Conservation (phyloP, 257 asterid genomes). For the Fraxinus americana region DNA sequence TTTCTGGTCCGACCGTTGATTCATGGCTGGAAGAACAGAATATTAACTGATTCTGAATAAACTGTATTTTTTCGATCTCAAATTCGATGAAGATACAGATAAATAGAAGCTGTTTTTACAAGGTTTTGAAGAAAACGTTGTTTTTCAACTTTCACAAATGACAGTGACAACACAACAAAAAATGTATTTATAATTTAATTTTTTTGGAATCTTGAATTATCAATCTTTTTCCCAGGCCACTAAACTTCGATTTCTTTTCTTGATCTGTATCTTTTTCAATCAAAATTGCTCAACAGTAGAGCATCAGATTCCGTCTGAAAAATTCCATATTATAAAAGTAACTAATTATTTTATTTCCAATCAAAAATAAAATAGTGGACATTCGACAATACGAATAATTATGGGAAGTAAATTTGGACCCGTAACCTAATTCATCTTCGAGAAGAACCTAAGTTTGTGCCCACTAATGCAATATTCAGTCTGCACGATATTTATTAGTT, state of each 20-base stretch:
- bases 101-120: neutral
- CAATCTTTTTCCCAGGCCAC: conserved; percentile 27
- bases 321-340: conserved; percentile 11
- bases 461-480: conserved; percentile 4
- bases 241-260: conserved; percentile 30
- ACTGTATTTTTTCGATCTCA: neutral
- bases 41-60: neutral
- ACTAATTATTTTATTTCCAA: neutral
- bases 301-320: conserved; percentile 39
- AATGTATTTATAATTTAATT: neutral
- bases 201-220: conserved; percentile 16
- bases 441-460: conserved; percentile 13
- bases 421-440: conserved; percentile 21
- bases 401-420: conserved; percentile 25
- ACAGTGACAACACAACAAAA: neutral
- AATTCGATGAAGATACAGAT: neutral
- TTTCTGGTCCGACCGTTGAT: neutral
- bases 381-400: conserved; percentile 23
- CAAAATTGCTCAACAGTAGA: neutral
- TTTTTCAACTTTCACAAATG: neutral
- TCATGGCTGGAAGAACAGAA: neutral
- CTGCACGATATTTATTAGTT: neutral
- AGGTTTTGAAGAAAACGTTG: neutral
- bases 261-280: conserved; percentile 24
- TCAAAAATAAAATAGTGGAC: neutral